A percentile compares a stretch with the other conserved stretches of the same genome.
phyloP scores from a whole-genome alignment of 768 basidiomycete genomes.

The Trametes cubensis region DNA sequence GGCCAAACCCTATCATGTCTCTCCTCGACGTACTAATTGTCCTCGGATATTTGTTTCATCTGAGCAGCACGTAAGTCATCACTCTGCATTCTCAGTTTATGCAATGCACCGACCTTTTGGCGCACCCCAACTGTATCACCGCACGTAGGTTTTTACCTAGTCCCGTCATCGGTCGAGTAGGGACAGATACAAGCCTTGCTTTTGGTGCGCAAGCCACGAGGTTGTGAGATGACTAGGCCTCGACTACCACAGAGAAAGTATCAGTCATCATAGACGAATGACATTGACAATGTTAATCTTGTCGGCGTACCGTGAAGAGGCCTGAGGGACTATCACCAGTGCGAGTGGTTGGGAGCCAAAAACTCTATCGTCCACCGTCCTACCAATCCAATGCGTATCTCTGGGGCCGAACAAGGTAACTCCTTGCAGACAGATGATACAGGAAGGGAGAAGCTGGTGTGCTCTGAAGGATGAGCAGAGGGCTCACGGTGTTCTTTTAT shows the following conservation, averaged over 20 bases:
- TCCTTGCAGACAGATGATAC: neutral
- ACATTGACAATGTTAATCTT: too few species aligned
- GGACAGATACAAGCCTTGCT: too few species aligned
- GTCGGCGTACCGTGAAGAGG: neutral
- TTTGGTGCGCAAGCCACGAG: too few species aligned
- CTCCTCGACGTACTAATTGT: neutral
- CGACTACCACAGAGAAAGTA: too few species aligned
- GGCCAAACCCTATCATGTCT: too few species aligned
- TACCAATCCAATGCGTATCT: neutral
- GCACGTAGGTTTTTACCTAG: too few species aligned
- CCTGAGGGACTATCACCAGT: neutral
- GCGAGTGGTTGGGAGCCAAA: neutral
- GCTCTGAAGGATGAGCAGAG: neutral
- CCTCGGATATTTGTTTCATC: neutral
- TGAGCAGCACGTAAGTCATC: neutral
- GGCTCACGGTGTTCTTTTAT: neutral
- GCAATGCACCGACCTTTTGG: neutral
- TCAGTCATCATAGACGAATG: too few species aligned
- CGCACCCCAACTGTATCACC: neutral
- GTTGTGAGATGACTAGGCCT: too few species aligned
- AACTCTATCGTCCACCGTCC: neutral
- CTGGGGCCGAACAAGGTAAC: neutral
- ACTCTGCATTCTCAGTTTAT: too few species aligned
- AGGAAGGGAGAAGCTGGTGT: neutral
- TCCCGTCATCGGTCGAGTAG: too few species aligned